Evolutionary conservation across 345 rosid species (phyloP).

Genomic region (Aethionema arabicum): DNA sequence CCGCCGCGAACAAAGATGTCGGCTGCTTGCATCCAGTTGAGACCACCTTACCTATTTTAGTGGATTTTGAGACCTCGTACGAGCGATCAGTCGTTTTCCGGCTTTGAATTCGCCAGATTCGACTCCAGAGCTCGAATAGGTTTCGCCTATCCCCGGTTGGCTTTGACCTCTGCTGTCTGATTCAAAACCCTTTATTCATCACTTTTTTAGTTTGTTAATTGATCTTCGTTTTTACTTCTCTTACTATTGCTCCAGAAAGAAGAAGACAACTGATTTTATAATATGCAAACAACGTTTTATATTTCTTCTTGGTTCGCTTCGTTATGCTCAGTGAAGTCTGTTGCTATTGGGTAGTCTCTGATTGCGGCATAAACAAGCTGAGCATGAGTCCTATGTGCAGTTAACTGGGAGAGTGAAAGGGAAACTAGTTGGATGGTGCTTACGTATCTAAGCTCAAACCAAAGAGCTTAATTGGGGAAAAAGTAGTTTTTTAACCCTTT

Average conservation of each 20-base stretch:
- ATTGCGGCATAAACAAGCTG: background rate
- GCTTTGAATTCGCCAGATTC: constrained; percentile 18
- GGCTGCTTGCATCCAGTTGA: background rate
- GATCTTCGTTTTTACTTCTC: too few species aligned
- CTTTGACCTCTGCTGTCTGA: background rate
- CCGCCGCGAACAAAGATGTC: constrained; percentile 1
- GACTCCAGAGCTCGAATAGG: background rate
- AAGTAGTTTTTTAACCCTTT: too few species aligned
- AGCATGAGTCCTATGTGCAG: background rate
- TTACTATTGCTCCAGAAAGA: too few species aligned
- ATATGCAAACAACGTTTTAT: background rate
- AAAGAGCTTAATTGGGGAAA: background rate
- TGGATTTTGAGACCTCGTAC: constrained; percentile 4
- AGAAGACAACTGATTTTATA: too few species aligned
- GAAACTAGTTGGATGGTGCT: background rate
- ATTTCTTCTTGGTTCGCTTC: background rate
- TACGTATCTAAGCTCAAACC: background rate
- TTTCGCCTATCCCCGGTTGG: constrained; percentile 9
- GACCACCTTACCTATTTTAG: background rate
- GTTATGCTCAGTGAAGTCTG: background rate
- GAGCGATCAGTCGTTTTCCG: background rate
- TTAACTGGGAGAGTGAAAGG: background rate
- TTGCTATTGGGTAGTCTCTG: background rate
- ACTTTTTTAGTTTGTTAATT: background rate
- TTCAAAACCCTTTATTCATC: constrained; percentile 2